phyloP scores from a whole-genome alignment of 2,329 filamentous ascomycete genomes.

The Fusarium nanum region DNA sequence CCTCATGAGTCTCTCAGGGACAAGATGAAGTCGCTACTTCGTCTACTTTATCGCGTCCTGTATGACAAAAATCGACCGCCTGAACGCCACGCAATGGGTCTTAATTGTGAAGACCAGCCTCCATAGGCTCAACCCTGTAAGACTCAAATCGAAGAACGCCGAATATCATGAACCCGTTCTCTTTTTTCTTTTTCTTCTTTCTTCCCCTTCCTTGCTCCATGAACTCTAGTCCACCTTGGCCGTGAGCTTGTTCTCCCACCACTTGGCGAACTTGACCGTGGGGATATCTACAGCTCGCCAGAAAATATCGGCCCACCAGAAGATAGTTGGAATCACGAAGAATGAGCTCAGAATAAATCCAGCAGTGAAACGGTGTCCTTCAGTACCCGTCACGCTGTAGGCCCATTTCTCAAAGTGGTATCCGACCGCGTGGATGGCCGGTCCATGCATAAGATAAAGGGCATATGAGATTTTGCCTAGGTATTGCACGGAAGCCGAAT shows the following conservation, averaged over 20 bases:
- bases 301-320: conserved; percentile 68
- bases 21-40: not conserved
- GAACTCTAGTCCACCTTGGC: conserved; percentile 45
- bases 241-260: conserved; percentile 61
- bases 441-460: conserved; percentile 71
- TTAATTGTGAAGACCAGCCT: conserved; percentile 2
- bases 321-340: conserved; percentile 62
- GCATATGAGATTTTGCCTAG: conserved; percentile 70
- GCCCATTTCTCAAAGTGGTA: conserved; percentile 63
- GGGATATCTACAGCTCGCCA: conserved; percentile 67
- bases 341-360: conserved; percentile 61
- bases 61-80: conserved; percentile 28
- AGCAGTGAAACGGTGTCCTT: conserved; percentile 58
- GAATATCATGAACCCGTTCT: conserved; percentile 11
- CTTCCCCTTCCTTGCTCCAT: not conserved
- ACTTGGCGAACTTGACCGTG: conserved; percentile 66
- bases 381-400: conserved; percentile 60
- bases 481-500: conserved; percentile 63
- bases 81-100: conserved; percentile 28
- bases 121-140: conserved; percentile 2
- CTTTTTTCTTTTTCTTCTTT: not conserved
- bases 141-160: conserved; percentile 15
- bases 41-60: conserved; percentile 3
- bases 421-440: conserved; percentile 64
- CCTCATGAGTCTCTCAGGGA: not conserved